Conservation (phyloP, 352 stramenopile genomes). For the Pythium inflatum region DNA sequence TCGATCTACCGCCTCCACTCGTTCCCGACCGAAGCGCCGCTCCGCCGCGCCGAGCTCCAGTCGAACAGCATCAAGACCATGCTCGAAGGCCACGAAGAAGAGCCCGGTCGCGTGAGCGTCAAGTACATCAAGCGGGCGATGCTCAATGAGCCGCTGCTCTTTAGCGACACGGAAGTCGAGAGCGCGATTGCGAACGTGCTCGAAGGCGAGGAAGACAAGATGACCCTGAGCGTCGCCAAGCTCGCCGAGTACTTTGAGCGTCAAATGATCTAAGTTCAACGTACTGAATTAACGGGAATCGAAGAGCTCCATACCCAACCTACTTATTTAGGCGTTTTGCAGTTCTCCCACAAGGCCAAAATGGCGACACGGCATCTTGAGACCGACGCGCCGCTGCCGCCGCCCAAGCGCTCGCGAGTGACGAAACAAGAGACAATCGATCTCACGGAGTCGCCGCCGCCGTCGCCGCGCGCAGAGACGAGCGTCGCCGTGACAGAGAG, state of each 20-base stretch:
- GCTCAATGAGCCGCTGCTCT: constrained; percentile 76
- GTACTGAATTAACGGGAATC: background rate
- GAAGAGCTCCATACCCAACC: background rate
- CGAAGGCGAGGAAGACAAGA: constrained; percentile 41
- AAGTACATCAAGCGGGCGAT: constrained; percentile 72
- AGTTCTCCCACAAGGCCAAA: background rate
- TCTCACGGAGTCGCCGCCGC: constrained; percentile 13
- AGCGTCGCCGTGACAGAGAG: background rate
- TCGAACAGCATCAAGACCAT: constrained; percentile 73
- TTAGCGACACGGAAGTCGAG: constrained; percentile 73
- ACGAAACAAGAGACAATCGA: constrained; percentile 19
- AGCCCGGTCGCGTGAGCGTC: constrained; percentile 53
- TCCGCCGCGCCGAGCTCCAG: constrained; percentile 67
- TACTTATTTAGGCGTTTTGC: background rate
- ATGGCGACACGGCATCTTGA: background rate
- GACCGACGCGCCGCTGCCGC: background rate
- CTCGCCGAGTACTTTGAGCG: constrained; percentile 65
- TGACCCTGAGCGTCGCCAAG: constrained; percentile 56
- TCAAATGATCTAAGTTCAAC: background rate
- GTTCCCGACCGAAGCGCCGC: constrained; percentile 42
- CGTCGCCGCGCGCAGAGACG: background rate
- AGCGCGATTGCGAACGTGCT: constrained; percentile 56
- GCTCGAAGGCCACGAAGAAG: constrained; percentile 66
- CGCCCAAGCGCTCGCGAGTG: constrained; percentile 1
- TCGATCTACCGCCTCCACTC: constrained; percentile 86